These are phyloP conservation scores for Arabis alpina DNA, from an alignment of 345 rosid species.

Conservation along the genomic window DNA sequence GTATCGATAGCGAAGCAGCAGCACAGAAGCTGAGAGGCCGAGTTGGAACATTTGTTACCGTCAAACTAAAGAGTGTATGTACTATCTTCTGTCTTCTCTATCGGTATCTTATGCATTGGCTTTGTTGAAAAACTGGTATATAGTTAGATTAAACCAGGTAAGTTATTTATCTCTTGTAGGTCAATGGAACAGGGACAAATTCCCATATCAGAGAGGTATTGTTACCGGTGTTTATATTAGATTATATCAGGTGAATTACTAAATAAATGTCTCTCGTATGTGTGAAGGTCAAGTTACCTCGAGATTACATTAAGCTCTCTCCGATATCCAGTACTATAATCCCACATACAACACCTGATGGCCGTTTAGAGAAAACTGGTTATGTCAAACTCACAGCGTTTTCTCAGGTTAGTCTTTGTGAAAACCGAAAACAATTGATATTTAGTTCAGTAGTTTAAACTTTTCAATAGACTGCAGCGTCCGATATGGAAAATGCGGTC, in stretches of 20 bases:
- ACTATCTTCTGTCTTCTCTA: constrained; percentile 14
- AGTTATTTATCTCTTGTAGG: constrained; percentile 49
- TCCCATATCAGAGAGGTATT: constrained; percentile 69
- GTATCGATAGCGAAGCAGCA: constrained; percentile 75
- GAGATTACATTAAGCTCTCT: constrained; percentile 79
- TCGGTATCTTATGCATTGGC: not conserved
- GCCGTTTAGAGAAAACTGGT: constrained; percentile 70
- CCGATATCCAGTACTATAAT: constrained; percentile 82
- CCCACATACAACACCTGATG: constrained; percentile 73
- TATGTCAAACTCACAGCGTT: constrained; percentile 75
- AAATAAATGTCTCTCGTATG: constrained; percentile 18
- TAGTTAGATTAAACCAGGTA: not conserved
- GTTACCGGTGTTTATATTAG: not conserved
- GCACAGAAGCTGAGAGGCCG: constrained; percentile 88
- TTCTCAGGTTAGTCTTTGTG: constrained; percentile 65
- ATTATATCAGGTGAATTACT: not conserved
- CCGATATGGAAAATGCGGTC: constrained; percentile 69
- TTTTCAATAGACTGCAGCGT: constrained; percentile 72
- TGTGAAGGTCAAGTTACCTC: constrained; percentile 70
- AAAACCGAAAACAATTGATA: not conserved
- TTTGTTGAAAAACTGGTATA: not conserved
- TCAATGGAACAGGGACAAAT: constrained; percentile 42
- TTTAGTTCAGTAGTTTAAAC: constrained; percentile 18
- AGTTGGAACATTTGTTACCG: constrained; percentile 76
- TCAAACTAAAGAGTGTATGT: constrained; percentile 70